Conservation (phyloP, 2,329 filamentous ascomycete genomes). For the Talaromyces sp. region DNA sequence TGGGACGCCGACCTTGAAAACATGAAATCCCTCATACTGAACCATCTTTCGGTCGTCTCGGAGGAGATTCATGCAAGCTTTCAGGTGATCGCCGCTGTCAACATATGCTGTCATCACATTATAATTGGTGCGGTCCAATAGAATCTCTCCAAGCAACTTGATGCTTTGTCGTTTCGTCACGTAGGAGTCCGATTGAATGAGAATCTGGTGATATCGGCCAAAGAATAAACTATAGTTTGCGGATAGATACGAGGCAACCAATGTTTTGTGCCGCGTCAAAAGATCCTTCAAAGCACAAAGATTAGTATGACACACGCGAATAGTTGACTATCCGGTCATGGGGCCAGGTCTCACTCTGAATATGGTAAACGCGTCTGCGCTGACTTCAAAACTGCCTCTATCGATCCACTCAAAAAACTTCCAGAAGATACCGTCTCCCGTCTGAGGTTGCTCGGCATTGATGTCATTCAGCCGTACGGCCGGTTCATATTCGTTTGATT, state of each 20-base stretch:
- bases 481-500: constrained; percentile 69
- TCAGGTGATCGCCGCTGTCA: constrained; percentile 89
- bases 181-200: constrained; percentile 91
- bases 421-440: constrained; percentile 87
- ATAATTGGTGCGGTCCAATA: constrained; percentile 94
- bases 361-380: constrained; percentile 94
- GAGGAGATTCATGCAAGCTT: constrained; percentile 96
- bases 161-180: constrained; percentile 98
- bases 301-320: constrained; percentile 15
- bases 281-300: constrained; percentile 63
- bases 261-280: constrained; percentile 85
- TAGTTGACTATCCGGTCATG: background rate
- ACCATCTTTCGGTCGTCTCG: constrained; percentile 98
- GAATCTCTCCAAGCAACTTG: constrained; percentile 90
- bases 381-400: constrained; percentile 92
- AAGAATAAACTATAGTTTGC: constrained; percentile 95
- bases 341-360: constrained; percentile 65
- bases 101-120: constrained; percentile 98
- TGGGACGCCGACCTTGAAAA: constrained; percentile 69
- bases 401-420: constrained; percentile 97
- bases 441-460: constrained; percentile 69
- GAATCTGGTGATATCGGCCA: constrained; percentile 76
- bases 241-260: constrained; percentile 81
- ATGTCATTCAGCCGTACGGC: constrained; percentile 74
- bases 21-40: constrained; percentile 97